These are phyloP conservation scores for Hyaloscypha variabilis DNA, from an alignment of 495 filamentous ascomycete species.

Conservation along the genomic window DNA sequence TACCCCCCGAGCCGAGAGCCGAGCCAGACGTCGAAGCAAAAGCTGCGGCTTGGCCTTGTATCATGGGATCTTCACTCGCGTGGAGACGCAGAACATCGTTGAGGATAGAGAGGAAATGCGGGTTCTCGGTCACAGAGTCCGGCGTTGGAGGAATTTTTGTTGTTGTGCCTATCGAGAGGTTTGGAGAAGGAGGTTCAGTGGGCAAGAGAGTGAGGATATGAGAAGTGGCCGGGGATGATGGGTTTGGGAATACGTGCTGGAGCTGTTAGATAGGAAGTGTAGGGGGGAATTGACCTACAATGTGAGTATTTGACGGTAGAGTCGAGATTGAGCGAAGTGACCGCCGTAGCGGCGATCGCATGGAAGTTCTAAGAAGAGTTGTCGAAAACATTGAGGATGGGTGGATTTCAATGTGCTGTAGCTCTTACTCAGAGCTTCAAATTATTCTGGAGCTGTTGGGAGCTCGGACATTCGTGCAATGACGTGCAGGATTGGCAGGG, in stretches of 20 bases:
- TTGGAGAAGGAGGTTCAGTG: conserved; percentile 67
- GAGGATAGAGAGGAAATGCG: conserved; percentile 71
- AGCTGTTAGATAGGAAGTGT: conserved; percentile 5
- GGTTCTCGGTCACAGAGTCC: conserved; percentile 76
- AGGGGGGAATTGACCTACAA: conserved; percentile 33
- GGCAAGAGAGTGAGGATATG: conserved; percentile 75
- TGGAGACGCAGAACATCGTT: conserved; percentile 71
- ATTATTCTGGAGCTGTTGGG: no score
- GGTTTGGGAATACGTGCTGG: conserved; percentile 32
- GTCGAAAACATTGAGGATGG: conserved; percentile 17
- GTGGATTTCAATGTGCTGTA: background rate
- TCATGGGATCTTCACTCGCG: conserved; percentile 70
- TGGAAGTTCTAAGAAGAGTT: conserved; percentile 17
- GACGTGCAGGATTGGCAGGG: conserved; percentile 1
- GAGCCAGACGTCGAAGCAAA: conserved; percentile 80
- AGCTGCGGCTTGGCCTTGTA: conserved; percentile 74
- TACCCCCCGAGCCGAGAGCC: conserved; percentile 65
- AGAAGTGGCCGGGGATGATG: conserved; percentile 13
- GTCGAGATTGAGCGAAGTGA: conserved; percentile 47
- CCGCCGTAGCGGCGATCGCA: background rate
- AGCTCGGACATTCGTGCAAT: conserved; percentile 14
- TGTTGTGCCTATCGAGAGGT: conserved; percentile 76
- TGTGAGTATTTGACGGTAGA: conserved; percentile 55
- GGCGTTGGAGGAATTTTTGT: conserved; percentile 75
- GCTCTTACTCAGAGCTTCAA: background rate